Base-by-base conservation (phyloP, 192 early-diverging fungal genomes). In the Diversispora epigaea region DNA sequence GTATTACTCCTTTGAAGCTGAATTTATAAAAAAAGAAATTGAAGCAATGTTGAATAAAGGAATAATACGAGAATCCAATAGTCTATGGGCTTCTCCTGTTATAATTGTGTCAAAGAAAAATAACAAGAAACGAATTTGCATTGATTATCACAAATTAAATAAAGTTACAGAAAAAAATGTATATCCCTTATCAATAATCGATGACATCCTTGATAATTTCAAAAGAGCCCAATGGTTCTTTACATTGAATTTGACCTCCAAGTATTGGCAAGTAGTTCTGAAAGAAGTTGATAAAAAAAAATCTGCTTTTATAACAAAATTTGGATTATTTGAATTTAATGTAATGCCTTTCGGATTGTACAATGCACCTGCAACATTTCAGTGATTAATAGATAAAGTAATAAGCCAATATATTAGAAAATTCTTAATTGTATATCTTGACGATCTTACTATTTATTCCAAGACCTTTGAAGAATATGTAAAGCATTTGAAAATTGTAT, bases 81-180 rank as follows among this genome's bases (percentile, higher is more conserved):
- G 61, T 4, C 3, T 17, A 14, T 63, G 61, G 3, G 25, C 61
- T 19, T 41, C 73, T 11, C 81, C 79, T 22, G 79, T 82, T 1
- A 7, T 74, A 0, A 57, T 83, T 22, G 86, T 82, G 0, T 9
- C 21, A 1, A 86, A 87, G 72, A 88, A 89, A 63, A 77, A 80
- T 71, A 85, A 84, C 0, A 54, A 74, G 19, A 4, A 86, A n/a
- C 76, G 80, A 0, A 61, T 85, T 54, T 88, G 86, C 50, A 60
- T 89, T 0, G 86, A 90, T 55, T 90, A 90, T 47, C n/a, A 86
- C 0, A 77, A 57, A 0, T 70, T 89, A 1, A 90, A 91, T 55
- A 58, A 44, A 21, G 22, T 82, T 0, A 88, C 85, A 0, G 76
- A 79, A 0, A 78, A 78, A 22, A 82, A 89, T 63, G 40, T 74